phyloP scores from a whole-genome alignment of 2,329 filamentous ascomycete genomes.

The Bimuria novae-zelandiae region DNA sequence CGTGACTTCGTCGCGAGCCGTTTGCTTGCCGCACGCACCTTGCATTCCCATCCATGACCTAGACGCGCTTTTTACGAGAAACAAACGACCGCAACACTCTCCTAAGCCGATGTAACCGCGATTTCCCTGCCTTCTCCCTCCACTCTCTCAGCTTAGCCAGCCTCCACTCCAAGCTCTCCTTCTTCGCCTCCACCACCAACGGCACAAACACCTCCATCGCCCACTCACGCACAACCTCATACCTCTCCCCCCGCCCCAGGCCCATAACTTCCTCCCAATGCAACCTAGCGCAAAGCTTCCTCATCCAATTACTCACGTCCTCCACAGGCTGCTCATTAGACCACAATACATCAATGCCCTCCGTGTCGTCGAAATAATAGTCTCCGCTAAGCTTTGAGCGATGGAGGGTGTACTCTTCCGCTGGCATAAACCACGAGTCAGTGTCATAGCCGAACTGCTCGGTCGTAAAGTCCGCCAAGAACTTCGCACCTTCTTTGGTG shows the following conservation, averaged over 20 bases:
- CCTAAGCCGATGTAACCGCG: no score
- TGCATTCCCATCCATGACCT: no score
- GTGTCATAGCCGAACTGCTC: background rate
- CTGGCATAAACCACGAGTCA: background rate
- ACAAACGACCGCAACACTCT: no score
- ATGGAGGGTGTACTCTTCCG: background rate
- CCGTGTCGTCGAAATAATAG: no score
- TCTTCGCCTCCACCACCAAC: background rate
- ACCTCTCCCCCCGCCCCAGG: background rate
- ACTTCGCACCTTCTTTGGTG: background rate
- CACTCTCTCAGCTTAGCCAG: no score
- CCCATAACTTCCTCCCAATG: background rate
- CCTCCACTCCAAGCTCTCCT: background rate
- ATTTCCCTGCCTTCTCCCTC: no score
- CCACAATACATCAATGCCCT: no score
- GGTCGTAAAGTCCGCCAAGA: background rate
- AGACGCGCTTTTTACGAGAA: no score
- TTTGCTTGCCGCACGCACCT: no score
- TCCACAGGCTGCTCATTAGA: no score
- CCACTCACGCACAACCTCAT: background rate
- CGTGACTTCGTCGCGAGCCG: no score
- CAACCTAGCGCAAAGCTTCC: background rate
- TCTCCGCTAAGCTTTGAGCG: no score
- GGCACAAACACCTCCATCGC: background rate
- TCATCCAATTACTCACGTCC: background rate